Conservation (phyloP, 495 filamentous ascomycete species). For the Lindgomyces ingoldianus region DNA sequence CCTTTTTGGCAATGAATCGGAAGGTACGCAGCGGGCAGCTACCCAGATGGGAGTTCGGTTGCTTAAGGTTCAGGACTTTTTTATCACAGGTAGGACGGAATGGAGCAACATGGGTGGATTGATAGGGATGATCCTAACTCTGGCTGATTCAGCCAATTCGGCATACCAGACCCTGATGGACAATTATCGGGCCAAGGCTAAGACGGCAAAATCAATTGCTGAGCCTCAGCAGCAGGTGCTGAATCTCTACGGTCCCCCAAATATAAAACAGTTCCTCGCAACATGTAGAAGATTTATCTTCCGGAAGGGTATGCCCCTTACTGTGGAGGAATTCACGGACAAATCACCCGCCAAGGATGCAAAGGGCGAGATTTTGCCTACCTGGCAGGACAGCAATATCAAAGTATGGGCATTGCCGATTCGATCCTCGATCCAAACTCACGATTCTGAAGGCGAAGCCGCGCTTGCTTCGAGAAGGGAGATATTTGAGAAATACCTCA, state of each 20-base stretch:
- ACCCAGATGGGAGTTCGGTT: conserved; percentile 63
- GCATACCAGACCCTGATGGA: conserved; percentile 40
- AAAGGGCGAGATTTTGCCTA: conserved; percentile 52
- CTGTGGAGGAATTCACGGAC: conserved; percentile 59
- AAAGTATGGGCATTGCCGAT: conserved; percentile 80
- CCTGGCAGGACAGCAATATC: conserved; percentile 73
- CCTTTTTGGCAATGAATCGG: conserved; percentile 79
- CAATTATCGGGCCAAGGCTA: conserved; percentile 37
- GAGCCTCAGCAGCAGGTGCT: conserved; percentile 46
- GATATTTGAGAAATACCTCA: conserved; percentile 11
- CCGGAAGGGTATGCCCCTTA: conserved; percentile 72
- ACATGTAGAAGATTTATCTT: conserved; percentile 88
- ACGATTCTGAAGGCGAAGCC: neutral
- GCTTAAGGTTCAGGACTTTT: conserved; percentile 67
- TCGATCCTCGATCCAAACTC: neutral
- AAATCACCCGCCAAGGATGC: conserved; percentile 41
- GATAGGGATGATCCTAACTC: conserved; percentile 76
- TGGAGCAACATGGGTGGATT: conserved; percentile 80
- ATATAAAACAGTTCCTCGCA: conserved; percentile 75
- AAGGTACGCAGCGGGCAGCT: conserved; percentile 81
- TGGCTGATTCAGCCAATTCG: conserved; percentile 63
- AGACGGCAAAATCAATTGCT: conserved; percentile 26
- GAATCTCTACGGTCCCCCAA: conserved; percentile 74
- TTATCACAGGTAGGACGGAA: conserved; percentile 73
- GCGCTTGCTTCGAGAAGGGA: neutral